Evolutionary conservation across 495 filamentous ascomycete genomes (phyloP).

Genomic region (Collariella sp.): DNA sequence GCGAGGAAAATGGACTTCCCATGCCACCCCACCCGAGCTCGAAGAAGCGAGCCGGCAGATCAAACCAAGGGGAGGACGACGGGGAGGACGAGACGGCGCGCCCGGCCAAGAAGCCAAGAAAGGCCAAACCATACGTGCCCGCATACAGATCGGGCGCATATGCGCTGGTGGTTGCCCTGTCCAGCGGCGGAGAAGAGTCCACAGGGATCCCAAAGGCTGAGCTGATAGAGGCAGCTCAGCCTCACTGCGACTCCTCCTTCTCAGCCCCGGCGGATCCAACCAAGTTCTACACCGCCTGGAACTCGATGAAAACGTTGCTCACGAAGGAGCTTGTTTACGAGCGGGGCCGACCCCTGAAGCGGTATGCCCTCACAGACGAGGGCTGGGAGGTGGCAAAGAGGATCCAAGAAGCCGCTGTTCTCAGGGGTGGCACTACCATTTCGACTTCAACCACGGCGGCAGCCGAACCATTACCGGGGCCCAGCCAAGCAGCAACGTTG

Average conservation of each 20-base stretch:
- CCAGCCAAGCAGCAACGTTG: background rate
- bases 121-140: slow-evolving; percentile 63
- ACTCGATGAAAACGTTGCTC: slow-evolving; percentile 69
- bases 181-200: slow-evolving; percentile 52
- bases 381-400: slow-evolving; percentile 70
- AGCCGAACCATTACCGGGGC: background rate
- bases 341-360: slow-evolving; percentile 57
- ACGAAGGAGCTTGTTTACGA: slow-evolving; percentile 70
- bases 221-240: slow-evolving; percentile 61
- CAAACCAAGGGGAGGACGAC: slow-evolving; percentile 16
- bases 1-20: slow-evolving; percentile 58
- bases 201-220: slow-evolving; percentile 58
- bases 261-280: slow-evolving; percentile 57
- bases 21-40: slow-evolving; percentile 52
- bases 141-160: slow-evolving; percentile 64
- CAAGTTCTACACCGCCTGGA: slow-evolving; percentile 76
- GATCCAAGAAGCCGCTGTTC: slow-evolving; percentile 40
- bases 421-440: background rate
- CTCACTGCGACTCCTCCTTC: slow-evolving; percentile 67
- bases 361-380: slow-evolving; percentile 66
- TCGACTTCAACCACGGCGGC: background rate
- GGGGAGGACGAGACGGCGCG: slow-evolving; percentile 35
- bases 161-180: slow-evolving; percentile 61
- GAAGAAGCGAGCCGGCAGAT: slow-evolving; percentile 19
- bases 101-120: slow-evolving; percentile 55